Percentiles rank a stretch among this genome's conserved stretches.
Conservation (phyloP, 106 monocot species). For the Acorus gramineus region DNA sequence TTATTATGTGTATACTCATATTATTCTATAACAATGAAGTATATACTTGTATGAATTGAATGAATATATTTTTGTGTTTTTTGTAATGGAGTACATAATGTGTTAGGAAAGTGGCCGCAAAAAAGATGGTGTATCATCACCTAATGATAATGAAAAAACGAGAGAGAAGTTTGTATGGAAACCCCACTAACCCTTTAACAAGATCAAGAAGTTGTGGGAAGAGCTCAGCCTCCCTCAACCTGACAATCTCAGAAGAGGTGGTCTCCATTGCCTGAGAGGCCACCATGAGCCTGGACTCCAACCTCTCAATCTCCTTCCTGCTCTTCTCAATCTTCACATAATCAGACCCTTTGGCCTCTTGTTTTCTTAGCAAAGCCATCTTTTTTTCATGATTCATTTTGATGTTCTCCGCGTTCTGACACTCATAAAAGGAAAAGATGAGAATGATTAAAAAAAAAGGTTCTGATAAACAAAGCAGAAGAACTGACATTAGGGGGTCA, state of each 20-base stretch:
- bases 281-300: constrained; percentile 76
- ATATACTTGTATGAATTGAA: too few species aligned
- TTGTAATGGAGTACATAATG: too few species aligned
- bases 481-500: too few species aligned
- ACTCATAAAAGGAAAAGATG: background rate
- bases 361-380: constrained; percentile 35
- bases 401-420: constrained; percentile 43
- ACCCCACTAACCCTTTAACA: constrained; percentile 40
- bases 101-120: too few species aligned
- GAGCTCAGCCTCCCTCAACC: constrained; percentile 80
- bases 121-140: too few species aligned
- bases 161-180: background rate
- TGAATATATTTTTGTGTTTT: too few species aligned
- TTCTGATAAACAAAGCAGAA: too few species aligned
- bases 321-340: constrained; percentile 84
- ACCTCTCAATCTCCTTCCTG: constrained; percentile 74
- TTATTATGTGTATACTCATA: too few species aligned
- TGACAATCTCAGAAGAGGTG: constrained; percentile 72
- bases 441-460: background rate
- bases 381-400: constrained; percentile 58
- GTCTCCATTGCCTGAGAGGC: constrained; percentile 74
- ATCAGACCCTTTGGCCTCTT: constrained; percentile 51
- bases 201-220: constrained; percentile 85
- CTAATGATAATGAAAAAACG: background rate
- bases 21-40: too few species aligned